A percentile compares a stretch with the other conserved stretches of the same genome.
These are phyloP conservation scores for Trifolium repens DNA, from an alignment of 306 rosid species.

Conservation along the genomic window DNA sequence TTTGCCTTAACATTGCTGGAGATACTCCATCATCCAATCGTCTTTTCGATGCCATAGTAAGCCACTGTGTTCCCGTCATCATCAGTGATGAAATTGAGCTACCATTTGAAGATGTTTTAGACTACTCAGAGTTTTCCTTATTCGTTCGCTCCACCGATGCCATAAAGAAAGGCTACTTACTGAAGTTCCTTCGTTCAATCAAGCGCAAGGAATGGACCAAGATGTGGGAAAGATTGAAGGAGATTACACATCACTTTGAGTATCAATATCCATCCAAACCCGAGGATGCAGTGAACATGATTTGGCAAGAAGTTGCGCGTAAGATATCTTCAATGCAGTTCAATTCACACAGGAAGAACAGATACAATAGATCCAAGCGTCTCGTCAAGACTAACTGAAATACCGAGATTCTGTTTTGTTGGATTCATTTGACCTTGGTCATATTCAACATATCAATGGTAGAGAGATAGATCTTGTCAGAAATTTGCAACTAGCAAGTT, in stretches of 20 bases:
- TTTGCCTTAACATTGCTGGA: slow-evolving; percentile 87
- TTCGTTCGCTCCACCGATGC: slow-evolving; percentile 68
- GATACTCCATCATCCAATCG: slow-evolving; percentile 95
- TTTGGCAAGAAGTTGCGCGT: slow-evolving; percentile 79
- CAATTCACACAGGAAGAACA: slow-evolving; percentile 60
- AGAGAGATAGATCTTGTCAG: slow-evolving; percentile 19
- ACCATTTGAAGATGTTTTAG: slow-evolving; percentile 82
- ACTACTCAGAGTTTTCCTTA: slow-evolving; percentile 80
- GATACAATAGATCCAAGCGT: slow-evolving; percentile 65
- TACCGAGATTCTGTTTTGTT: slow-evolving; percentile 30
- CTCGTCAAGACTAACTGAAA: slow-evolving; percentile 41
- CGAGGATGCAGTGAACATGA: slow-evolving; percentile 83
- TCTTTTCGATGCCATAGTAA: slow-evolving; percentile 85
- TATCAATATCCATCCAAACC: slow-evolving; percentile 77
- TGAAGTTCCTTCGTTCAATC: slow-evolving; percentile 71
- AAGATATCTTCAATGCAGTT: slow-evolving; percentile 52
- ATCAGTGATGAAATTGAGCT: slow-evolving; percentile 87
- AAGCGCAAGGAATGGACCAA: slow-evolving; percentile 64
- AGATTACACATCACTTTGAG: slow-evolving; percentile 62
- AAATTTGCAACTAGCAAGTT: slow-evolving; percentile 17
- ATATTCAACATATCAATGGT: slow-evolving; percentile 24
- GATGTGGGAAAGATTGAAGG: slow-evolving; percentile 85
- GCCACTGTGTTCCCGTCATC: slow-evolving; percentile 91
- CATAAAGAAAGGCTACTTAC: slow-evolving; percentile 63
- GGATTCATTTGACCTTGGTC: slow-evolving; percentile 35